phyloP scores from a whole-genome alignment of 305 asterid species.

The Plantago rigida region DNA sequence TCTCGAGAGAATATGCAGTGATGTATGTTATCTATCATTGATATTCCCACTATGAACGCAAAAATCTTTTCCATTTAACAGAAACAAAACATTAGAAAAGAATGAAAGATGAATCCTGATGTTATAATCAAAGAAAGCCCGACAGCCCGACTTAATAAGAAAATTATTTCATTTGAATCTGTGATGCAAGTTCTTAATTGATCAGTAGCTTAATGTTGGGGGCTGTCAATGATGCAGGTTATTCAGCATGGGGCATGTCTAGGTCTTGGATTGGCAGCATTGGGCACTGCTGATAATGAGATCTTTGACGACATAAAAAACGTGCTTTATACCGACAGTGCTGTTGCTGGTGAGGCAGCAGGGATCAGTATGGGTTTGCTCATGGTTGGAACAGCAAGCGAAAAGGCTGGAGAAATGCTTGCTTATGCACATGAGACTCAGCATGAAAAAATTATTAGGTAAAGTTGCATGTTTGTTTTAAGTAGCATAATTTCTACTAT shows the following conservation, averaged over 20 bases:
- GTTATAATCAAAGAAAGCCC: not conserved
- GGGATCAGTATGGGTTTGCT: slow-evolving; percentile 95
- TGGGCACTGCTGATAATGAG: slow-evolving; percentile 94
- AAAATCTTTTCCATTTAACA: too few relatives aligned
- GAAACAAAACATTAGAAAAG: too few relatives aligned
- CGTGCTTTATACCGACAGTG: slow-evolving; percentile 91
- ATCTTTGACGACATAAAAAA: slow-evolving; percentile 79
- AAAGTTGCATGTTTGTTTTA: slow-evolving; percentile 13
- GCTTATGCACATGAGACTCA: slow-evolving; percentile 98
- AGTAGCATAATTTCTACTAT: not conserved
- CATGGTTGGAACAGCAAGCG: slow-evolving; percentile 98
- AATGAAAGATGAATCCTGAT: too few relatives aligned
- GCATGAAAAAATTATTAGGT: slow-evolving; percentile 96
- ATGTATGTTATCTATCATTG: too few relatives aligned
- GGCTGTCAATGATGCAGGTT: slow-evolving; percentile 46
- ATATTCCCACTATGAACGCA: too few relatives aligned
- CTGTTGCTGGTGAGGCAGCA: slow-evolving; percentile 99
- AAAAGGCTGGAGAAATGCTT: slow-evolving; percentile 93
- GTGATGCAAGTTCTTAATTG: not conserved
- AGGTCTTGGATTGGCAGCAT: slow-evolving; percentile 98
- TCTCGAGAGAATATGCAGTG: too few relatives aligned
- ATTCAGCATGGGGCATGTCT: slow-evolving; percentile 99
- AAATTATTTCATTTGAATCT: not conserved
- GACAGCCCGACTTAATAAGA: not conserved
- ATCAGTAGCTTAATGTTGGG: slow-evolving; percentile 15